Evolutionary conservation across 257 asterid genomes (phyloP).

Genomic region (Nicotiana sylvestris): DNA sequence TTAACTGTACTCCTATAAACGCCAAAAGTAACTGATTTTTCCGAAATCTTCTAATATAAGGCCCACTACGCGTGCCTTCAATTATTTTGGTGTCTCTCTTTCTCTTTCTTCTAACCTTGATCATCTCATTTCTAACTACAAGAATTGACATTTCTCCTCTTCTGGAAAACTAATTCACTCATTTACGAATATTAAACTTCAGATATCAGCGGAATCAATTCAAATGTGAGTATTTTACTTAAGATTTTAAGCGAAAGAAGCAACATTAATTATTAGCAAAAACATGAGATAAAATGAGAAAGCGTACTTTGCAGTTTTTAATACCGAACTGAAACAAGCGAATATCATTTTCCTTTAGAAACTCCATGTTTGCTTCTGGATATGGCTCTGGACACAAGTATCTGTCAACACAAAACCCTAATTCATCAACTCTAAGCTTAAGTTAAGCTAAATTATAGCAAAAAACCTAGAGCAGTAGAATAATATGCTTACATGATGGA

Average conservation of each 20-base stretch:
- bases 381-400: slow-evolving; percentile 78
- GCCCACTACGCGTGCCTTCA: not conserved
- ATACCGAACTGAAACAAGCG: slow-evolving; percentile 72
- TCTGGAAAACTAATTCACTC: not conserved
- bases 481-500: slow-evolving; percentile 50
- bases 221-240: not conserved
- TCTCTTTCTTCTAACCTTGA: not conserved
- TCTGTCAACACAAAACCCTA: slow-evolving; percentile 31
- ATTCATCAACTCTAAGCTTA: not conserved
- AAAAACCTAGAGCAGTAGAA: not conserved
- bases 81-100: not conserved
- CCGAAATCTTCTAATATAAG: not conserved
- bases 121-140: not conserved
- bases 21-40: not conserved
- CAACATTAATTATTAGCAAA: not conserved
- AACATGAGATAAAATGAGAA: not conserved
- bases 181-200: not conserved
- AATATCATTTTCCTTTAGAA: slow-evolving; percentile 61
- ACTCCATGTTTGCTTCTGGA: slow-evolving; percentile 64
- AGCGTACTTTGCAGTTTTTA: slow-evolving; percentile 65
- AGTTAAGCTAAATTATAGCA: not conserved
- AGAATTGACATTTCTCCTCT: not conserved
- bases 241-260: not conserved
- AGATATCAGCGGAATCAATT: not conserved
- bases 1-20: not conserved